Evolutionary conservation across 2,329 filamentous ascomycete genomes (phyloP), one percentile per base, ranked within the genome.

Genomic region (Beauveria rudraprayagi): DNA sequence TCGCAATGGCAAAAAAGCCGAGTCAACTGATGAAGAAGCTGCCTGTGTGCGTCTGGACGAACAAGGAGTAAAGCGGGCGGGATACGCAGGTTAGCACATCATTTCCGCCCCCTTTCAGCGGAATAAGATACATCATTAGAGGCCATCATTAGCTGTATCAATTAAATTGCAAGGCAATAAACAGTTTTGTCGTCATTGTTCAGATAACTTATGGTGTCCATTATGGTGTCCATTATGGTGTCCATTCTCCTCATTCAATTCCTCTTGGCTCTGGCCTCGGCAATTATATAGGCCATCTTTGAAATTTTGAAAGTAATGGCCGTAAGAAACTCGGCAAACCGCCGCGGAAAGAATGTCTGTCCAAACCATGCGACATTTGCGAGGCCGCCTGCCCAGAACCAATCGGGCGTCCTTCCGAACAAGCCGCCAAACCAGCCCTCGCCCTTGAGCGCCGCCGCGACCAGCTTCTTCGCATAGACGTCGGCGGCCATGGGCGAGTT

Each of bases 401-500:
- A 67, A 60, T 65, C 64, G 2, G 64, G 60, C 47, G 65, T 62
- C 14, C 61, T 61, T 9, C 65, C 65, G 52, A 66, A 63, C 62
- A 62, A 62, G 19, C 56, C 64, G n/a, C 64, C 62, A 17, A 66
- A 28, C 63, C 63, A 66, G 22, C 73, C 73, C 62, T 75, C 72
- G 1, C 74, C 73, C 62, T 64, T 71, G 14, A 83, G 68, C 3
- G 78, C 78, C n/a, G 74, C 72, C 0, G 56, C 61, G 3, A 80
- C 81, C 3, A 83, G 63, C 58, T 72, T 71, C 40, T 64, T 61
- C 0, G 80, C 79, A 64, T 79, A 83, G 0, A 57, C 67, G 17
- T 73, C 68, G 0, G 79, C 78, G 19, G 71, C 70, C 66, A 81
- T 71, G 2, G 80, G 80, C 0, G 71, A 68, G 34, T 74, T 75